Evolutionary conservation across 1,284 basidiomycete species (phyloP).

Genomic region (Phylloboletellus chloephorus): DNA sequence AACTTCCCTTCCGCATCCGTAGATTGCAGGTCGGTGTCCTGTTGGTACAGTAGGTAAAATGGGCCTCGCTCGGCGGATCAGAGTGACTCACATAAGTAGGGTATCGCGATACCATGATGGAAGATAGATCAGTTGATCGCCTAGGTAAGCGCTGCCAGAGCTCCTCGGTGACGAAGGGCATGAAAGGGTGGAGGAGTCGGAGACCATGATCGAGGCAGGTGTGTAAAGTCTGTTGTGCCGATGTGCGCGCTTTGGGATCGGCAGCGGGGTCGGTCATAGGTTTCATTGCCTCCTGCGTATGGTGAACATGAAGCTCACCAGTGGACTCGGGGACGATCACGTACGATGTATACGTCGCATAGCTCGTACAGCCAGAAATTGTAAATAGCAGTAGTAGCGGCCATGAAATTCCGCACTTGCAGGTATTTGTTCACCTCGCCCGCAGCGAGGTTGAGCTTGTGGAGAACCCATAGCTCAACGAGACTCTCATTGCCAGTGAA

Average conservation of each 20-base stretch:
- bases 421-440: slow-evolving; percentile 74
- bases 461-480: slow-evolving; percentile 94
- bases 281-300: slow-evolving; percentile 87
- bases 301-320: slow-evolving; percentile 5
- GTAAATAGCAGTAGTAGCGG: slow-evolving; percentile 79
- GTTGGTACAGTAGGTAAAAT: slow-evolving; percentile 2
- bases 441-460: slow-evolving; percentile 86
- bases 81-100: slow-evolving; percentile 63
- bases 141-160: slow-evolving; percentile 95
- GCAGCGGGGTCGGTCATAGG: slow-evolving; percentile 85
- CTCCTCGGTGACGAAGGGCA: slow-evolving; percentile 99
- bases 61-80: background rate
- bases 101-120: slow-evolving; percentile 87
- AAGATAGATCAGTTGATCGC: slow-evolving; percentile 74
- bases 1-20: slow-evolving; percentile 79
- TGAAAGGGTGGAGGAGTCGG: slow-evolving; percentile 92
- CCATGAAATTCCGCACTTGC: slow-evolving; percentile 86
- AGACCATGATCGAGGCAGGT: slow-evolving; percentile 91
- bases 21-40: slow-evolving; percentile 67
- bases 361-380: slow-evolving; percentile 99
- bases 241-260: slow-evolving; percentile 57
- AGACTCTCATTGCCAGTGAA: slow-evolving; percentile 86
- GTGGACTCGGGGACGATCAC: slow-evolving; percentile 26
- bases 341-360: slow-evolving; percentile 96
- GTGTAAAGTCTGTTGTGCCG: slow-evolving; percentile 95